Conservation (phyloP, 2,329 filamentous ascomycete genomes). For the Ophiostoma ulmi region DNA sequence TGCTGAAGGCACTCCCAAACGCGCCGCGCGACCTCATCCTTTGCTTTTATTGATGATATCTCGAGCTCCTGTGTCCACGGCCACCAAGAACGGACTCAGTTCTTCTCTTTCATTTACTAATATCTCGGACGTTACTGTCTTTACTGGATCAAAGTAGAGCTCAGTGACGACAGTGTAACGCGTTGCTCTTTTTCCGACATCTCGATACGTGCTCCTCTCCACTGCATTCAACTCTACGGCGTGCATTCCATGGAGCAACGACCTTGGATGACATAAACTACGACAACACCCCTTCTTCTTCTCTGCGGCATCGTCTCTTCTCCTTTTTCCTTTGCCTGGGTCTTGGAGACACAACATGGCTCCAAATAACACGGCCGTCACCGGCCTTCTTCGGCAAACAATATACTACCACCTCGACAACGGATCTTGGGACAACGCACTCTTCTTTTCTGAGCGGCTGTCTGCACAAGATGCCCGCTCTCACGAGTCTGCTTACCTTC, state of each 20-base stretch:
- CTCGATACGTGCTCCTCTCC: constrained; percentile 10
- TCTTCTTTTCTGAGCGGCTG: constrained; percentile 87
- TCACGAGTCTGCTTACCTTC: constrained; percentile 73
- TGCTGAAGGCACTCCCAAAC: not conserved
- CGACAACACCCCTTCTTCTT: not conserved
- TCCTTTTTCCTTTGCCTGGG: constrained; percentile 9
- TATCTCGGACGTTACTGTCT: not conserved
- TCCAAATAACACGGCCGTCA: constrained; percentile 47
- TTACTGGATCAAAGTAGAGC: not conserved
- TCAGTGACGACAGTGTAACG: not conserved
- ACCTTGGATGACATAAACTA: constrained; percentile 21
- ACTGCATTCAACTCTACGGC: not conserved
- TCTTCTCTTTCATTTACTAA: not conserved
- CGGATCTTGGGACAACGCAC: constrained; percentile 78
- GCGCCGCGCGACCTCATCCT: constrained; percentile 4
- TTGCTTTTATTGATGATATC: not conserved
- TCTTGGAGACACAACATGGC: constrained; percentile 41
- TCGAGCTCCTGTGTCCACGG: not conserved
- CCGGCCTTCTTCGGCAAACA: constrained; percentile 52
- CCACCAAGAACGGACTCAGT: not conserved
- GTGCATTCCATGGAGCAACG: constrained; percentile 26
- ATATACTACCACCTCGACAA: constrained; percentile 78
- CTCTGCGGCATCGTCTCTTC: not conserved
- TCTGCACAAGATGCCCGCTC: constrained; percentile 77
- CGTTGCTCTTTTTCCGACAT: not conserved